Conservation (phyloP, 2,329 filamentous ascomycete genomes). For the Stagonosporopsis chrysanthemi region DNA sequence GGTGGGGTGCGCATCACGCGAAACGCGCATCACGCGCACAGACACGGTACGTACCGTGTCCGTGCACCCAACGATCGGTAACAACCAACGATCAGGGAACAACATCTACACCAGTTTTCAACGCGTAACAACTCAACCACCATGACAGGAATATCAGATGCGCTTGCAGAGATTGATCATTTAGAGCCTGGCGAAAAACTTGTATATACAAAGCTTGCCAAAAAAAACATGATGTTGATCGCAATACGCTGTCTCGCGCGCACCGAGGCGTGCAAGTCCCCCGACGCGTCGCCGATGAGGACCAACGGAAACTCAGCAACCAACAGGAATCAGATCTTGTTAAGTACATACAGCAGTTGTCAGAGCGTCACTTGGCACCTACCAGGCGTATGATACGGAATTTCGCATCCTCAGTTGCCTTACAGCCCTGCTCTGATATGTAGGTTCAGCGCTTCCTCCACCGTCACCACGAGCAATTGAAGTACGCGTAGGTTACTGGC, state of each 20-base stretch:
- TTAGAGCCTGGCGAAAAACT: background rate
- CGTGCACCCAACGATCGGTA: background rate
- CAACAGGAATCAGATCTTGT: background rate
- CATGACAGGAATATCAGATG: background rate
- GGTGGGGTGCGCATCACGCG: too few species aligned
- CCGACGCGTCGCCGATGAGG: background rate
- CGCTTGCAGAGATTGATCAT: background rate
- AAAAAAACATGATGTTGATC: background rate
- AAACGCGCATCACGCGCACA: too few species aligned
- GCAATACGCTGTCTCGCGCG: background rate
- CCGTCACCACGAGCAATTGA: background rate
- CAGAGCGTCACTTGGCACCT: background rate
- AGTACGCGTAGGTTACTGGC: background rate
- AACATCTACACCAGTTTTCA: background rate
- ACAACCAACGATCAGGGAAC: background rate
- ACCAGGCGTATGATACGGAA: background rate
- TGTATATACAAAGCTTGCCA: background rate
- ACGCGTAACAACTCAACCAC: background rate
- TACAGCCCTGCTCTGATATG: background rate
- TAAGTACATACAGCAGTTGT: background rate
- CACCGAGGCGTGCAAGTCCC: background rate
- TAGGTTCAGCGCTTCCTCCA: conserved; percentile 1
- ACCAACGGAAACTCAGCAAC: background rate
- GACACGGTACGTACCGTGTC: too few species aligned
- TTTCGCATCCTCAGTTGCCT: background rate